Conservation (phyloP, 1,139 yeast species). For the Blastobotrys indianensis region DNA sequence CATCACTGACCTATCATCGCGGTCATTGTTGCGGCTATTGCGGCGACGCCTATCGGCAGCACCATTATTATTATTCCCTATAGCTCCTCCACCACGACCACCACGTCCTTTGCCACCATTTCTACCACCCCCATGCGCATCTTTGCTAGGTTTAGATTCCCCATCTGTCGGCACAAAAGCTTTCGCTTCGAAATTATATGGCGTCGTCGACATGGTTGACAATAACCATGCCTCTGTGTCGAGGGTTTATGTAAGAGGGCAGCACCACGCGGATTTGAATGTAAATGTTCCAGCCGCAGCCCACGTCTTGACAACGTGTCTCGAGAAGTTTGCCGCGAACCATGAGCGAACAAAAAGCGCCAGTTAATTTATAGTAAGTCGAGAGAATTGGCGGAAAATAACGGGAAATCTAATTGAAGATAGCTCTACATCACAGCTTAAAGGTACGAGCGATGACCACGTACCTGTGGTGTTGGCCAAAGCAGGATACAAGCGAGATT, state of each 20-base stretch:
- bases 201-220: no score
- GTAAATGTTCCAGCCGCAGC: no score
- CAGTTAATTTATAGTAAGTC: conserved; percentile 28
- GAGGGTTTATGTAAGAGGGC: no score
- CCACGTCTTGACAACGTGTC: no score
- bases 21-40: conserved; percentile 24
- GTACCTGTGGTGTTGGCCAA: conserved; percentile 37
- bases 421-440: conserved; percentile 31
- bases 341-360: conserved; percentile 21
- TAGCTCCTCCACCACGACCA: conserved; percentile 25
- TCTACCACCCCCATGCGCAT: conserved; percentile 25
- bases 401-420: background rate
- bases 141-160: background rate
- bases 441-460: conserved; percentile 33
- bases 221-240: no score
- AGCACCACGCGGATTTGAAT: no score
- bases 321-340: background rate
- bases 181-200: conserved; percentile 6
- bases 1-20: conserved; percentile 36
- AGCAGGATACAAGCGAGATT: conserved; percentile 60
- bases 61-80: conserved; percentile 3
- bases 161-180: conserved; percentile 13
- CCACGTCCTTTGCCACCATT: conserved; percentile 27
- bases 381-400: background rate
- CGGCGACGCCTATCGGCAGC: conserved; percentile 2